phyloP scores from a whole-genome alignment of 208 protist species.

The Leishmania braziliensis region DNA sequence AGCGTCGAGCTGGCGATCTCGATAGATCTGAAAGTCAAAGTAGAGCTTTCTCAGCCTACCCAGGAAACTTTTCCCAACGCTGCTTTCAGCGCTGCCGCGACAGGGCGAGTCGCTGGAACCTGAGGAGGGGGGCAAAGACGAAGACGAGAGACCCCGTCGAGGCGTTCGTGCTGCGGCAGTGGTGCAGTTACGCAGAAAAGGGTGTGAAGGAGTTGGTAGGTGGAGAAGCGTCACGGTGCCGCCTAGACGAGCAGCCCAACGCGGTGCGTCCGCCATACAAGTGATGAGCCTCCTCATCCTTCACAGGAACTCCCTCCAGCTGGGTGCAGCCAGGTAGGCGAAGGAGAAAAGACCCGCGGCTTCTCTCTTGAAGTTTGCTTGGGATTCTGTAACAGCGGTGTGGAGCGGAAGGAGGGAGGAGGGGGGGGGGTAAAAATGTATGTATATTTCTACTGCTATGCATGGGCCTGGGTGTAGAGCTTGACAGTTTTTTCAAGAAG shows the following conservation, averaged over 20 bases:
- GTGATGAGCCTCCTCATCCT: neutral
- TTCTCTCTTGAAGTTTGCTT: neutral
- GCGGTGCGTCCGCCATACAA: neutral
- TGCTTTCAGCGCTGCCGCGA: neutral
- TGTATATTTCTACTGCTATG: neutral
- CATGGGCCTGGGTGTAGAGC: neutral
- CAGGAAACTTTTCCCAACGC: conserved; percentile 25
- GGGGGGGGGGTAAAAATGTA: too few relatives aligned
- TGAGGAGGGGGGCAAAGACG: neutral
- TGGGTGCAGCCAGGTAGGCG: too few relatives aligned
- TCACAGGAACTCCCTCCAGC: neutral
- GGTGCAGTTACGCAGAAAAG: neutral
- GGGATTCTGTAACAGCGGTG: neutral
- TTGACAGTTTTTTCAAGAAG: neutral
- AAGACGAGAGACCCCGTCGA: neutral
- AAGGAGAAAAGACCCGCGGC: neutral
- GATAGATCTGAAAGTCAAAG: conserved; percentile 49
- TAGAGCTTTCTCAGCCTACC: conserved; percentile 34
- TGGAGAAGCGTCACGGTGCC: neutral
- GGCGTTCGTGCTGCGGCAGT: neutral
- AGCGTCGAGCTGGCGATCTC: conserved; percentile 51
- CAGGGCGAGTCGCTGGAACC: neutral
- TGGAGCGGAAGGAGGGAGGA: neutral
- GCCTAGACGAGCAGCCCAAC: neutral
- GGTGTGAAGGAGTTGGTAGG: neutral